These are phyloP conservation scores for Solanum stenotomum DNA, from an alignment of 257 asterid species.

Conservation along the genomic window DNA sequence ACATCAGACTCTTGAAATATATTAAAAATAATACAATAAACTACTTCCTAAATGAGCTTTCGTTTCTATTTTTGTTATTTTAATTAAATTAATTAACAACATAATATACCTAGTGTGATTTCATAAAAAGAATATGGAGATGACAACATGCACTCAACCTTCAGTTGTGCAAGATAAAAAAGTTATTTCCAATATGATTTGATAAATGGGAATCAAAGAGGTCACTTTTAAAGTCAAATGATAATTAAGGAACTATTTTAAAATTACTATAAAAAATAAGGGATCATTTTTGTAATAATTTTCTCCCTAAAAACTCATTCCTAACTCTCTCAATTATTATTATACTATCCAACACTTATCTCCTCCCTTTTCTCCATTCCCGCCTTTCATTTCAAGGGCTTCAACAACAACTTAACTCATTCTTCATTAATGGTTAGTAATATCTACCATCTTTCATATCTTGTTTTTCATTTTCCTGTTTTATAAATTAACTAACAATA, in stretches of 20 bases:
- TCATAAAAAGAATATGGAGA: too few species aligned
- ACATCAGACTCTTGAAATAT: neutral
- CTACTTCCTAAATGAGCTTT: neutral
- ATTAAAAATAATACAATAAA: neutral
- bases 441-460: neutral
- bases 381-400: neutral
- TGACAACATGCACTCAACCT: too few species aligned
- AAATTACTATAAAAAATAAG: neutral
- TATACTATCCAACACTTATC: neutral
- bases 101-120: too few species aligned
- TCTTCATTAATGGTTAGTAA: neutral
- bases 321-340: neutral
- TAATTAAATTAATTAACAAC: neutral
- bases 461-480: too few species aligned
- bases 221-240: neutral
- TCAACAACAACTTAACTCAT: neutral
- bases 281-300: neutral
- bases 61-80: neutral
- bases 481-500: neutral
- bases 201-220: too few species aligned
- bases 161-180: too few species aligned
- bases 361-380: neutral
- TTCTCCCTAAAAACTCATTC: neutral
- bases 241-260: neutral
- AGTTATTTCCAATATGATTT: too few species aligned